These are phyloP conservation scores for Xenoacremonium recifei DNA, from an alignment of 2,329 filamentous ascomycete genomes.

Conservation along the genomic window DNA sequence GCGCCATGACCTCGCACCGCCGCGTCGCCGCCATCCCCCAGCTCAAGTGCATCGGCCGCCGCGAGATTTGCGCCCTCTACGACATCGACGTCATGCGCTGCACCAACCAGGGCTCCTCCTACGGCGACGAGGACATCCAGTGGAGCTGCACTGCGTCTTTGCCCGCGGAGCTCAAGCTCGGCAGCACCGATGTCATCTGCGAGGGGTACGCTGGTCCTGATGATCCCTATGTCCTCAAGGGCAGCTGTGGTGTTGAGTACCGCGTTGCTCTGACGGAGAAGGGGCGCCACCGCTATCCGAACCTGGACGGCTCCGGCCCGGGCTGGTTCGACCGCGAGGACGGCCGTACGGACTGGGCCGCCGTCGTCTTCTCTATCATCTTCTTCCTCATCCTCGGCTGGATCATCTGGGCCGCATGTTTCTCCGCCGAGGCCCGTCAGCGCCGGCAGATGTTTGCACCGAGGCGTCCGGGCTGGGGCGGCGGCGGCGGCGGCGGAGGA, in stretches of 20 bases:
- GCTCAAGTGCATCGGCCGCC: slow-evolving; percentile 71
- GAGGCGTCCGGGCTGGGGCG: slow-evolving; percentile 34
- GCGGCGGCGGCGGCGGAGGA: slow-evolving; percentile 41
- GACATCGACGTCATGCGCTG: slow-evolving; percentile 83
- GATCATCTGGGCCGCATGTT: slow-evolving; percentile 60
- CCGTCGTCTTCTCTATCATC: slow-evolving; percentile 56
- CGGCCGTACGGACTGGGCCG: slow-evolving; percentile 32
- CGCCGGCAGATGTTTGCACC: slow-evolving; percentile 11
- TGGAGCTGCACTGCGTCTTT: slow-evolving; percentile 78
- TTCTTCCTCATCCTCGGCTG: slow-evolving; percentile 60
- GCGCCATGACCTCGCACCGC: slow-evolving; percentile 68
- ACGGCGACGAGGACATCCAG: slow-evolving; percentile 77
- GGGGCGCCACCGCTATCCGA: slow-evolving; percentile 70
- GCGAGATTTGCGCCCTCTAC: slow-evolving; percentile 65
- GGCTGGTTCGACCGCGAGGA: slow-evolving; percentile 33
- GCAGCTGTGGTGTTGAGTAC: slow-evolving; percentile 92
- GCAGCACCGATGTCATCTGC: slow-evolving; percentile 85
- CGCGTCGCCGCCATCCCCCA: slow-evolving; percentile 76
- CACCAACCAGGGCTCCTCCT: slow-evolving; percentile 79
- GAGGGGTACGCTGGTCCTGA: slow-evolving; percentile 78
- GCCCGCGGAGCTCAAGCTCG: slow-evolving; percentile 66
- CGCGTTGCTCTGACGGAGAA: slow-evolving; percentile 72
- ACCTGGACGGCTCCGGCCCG: slow-evolving; percentile 41
- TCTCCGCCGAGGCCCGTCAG: slow-evolving; percentile 9
- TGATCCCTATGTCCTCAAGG: slow-evolving; percentile 85